Percentiles rank a stretch among this genome's conserved stretches.
phyloP scores from a whole-genome alignment of 441 rosid genomes.

The Mallotus repandus region DNA sequence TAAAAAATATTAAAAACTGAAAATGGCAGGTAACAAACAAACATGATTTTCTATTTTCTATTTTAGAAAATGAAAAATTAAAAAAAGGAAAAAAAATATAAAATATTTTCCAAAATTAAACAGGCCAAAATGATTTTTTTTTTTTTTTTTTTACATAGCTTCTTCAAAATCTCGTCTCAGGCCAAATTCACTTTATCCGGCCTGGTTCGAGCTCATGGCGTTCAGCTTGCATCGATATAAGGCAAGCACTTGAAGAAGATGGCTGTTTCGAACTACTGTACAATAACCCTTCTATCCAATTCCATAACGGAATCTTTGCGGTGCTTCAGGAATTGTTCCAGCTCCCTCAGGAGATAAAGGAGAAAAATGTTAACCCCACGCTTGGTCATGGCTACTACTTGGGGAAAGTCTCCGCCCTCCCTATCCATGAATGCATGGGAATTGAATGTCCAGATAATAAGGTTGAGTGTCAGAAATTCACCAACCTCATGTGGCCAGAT shows the following conservation, averaged over 20 bases:
- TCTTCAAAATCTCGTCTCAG: too few species aligned
- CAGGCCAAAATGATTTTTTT: too few species aligned
- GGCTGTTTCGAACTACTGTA: constrained; percentile 54
- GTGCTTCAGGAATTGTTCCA: constrained; percentile 43
- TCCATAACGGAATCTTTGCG: constrained; percentile 35
- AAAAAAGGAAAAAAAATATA: too few species aligned
- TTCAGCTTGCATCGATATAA: constrained; percentile 38
- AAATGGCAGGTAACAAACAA: too few species aligned
- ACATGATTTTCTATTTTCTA: too few species aligned
- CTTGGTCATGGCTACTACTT: constrained; percentile 50
- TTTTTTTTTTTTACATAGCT: too few species aligned
- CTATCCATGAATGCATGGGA: constrained; percentile 59
- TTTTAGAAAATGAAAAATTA: too few species aligned
- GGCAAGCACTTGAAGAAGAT: constrained; percentile 47
- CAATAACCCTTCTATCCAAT: constrained; percentile 31
- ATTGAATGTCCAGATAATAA: constrained; percentile 45
- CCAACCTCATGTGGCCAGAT: constrained; percentile 63
- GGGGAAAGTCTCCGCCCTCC: constrained; percentile 42
- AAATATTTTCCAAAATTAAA: too few species aligned
- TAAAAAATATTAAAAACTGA: too few species aligned
- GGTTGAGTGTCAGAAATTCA: constrained; percentile 48
- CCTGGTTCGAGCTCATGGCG: constrained; percentile 50
- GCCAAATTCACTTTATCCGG: too few species aligned
- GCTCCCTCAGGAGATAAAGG: constrained; percentile 57
- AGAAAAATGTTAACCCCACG: constrained; percentile 47